A percentile compares a stretch with the other conserved stretches of the same genome.
These are phyloP conservation scores for Didymella pinodella DNA, from an alignment of 2,329 filamentous ascomycete species.

Conservation along the genomic window DNA sequence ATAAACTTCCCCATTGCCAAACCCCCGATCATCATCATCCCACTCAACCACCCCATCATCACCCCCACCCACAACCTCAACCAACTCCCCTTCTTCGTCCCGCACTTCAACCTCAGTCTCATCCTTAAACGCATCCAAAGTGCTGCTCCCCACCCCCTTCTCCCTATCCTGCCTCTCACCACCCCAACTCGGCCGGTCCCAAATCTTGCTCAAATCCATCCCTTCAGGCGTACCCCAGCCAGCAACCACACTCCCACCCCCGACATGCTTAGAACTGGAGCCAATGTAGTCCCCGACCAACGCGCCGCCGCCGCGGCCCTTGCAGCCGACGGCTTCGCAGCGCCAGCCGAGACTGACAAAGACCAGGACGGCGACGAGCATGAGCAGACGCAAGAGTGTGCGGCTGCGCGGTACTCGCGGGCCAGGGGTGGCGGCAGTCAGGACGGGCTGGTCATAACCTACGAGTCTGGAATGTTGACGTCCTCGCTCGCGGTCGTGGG, in stretches of 20 bases:
- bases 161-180: constrained; percentile 1
- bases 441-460: not conserved
- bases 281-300: constrained; percentile 1
- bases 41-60: not conserved
- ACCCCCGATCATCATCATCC: constrained; percentile 4
- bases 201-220: not conserved
- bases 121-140: not conserved
- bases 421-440: not conserved
- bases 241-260: constrained; percentile 4
- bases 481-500: not conserved
- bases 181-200: constrained; percentile 8
- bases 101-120: not conserved
- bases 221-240: not conserved
- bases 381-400: not conserved
- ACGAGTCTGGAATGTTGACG: not conserved
- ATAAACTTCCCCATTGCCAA: not conserved
- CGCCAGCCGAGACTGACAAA: constrained; percentile 9
- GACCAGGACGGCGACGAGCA: not conserved
- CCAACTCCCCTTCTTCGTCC: constrained; percentile 6
- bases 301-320: constrained; percentile 2
- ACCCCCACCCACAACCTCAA: not conserved
- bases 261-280: not conserved
- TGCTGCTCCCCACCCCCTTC: not conserved
- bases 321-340: constrained; percentile 11
- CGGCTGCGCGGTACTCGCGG: not conserved